Percentiles rank a stretch among this genome's conserved stretches.
Conservation (phyloP, 176 grass and related monocot species). For the Urochloa ruziziensis region DNA sequence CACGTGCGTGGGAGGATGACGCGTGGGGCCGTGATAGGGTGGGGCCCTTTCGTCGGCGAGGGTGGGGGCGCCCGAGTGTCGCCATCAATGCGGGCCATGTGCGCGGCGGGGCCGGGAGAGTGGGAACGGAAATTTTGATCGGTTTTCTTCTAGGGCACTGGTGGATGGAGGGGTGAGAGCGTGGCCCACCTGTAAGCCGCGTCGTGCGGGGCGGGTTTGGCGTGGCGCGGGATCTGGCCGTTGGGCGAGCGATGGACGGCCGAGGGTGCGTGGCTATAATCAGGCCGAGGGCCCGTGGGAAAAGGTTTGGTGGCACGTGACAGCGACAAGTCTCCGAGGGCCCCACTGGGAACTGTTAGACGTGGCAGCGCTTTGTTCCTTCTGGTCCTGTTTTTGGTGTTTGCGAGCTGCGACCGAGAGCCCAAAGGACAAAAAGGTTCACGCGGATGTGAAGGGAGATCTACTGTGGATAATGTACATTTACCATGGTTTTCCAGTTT, state of each 20-base stretch:
- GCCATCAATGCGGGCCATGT: slow-evolving; percentile 42
- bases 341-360: neutral
- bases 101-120: neutral
- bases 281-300: neutral
- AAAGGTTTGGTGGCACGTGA: neutral
- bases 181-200: slow-evolving; percentile 12
- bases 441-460: too few relatives aligned
- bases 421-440: too few relatives aligned
- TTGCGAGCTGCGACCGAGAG: too few relatives aligned
- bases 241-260: neutral
- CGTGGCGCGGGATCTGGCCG: neutral
- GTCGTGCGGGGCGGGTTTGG: fast-evolving
- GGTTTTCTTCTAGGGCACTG: slow-evolving; percentile 30
- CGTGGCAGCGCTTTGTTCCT: neutral
- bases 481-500: neutral
- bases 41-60: neutral
- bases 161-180: neutral
- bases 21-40: fast-evolving
- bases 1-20: neutral
- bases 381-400: too few relatives aligned
- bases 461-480: neutral
- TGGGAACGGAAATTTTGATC: neutral
- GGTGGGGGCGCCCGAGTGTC: neutral
- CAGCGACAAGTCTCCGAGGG: neutral
- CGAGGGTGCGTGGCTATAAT: neutral